A percentile compares a stretch with the other conserved stretches of the same genome.
phyloP scores from a whole-genome alignment of 1,284 basidiomycete species.

The Ganoderma boninense region DNA sequence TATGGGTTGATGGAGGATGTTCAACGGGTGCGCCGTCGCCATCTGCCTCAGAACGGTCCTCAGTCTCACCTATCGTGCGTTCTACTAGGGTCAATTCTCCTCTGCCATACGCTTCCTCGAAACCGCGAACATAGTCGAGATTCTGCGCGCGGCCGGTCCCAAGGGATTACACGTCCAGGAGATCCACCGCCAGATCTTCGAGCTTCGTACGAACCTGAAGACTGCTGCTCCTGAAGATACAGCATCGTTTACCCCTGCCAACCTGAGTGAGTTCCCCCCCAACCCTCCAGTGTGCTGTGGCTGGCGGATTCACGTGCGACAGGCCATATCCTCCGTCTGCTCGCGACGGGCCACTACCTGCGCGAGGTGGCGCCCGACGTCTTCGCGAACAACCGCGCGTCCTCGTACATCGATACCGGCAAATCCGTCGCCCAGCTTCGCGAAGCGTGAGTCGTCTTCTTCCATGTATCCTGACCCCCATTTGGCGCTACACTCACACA shows the following conservation, averaged over 20 bases:
- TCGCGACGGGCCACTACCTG: conserved; percentile 41
- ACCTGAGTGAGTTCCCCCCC: conserved; percentile 17
- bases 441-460: conserved; percentile 38
- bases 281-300: no score
- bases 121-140: conserved; percentile 37
- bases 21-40: conserved; percentile 14
- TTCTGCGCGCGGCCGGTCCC: conserved; percentile 45
- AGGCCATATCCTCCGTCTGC: conserved; percentile 40
- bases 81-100: conserved; percentile 2
- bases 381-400: conserved; percentile 44
- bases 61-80: no score
- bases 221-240: conserved; percentile 25
- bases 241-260: conserved; percentile 2
- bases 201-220: conserved; percentile 22
- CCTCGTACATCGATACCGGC: conserved; percentile 59
- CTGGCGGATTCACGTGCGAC: no score
- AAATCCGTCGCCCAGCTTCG: conserved; percentile 52
- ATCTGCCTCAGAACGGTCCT: no score
- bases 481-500: no score
- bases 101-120: conserved; percentile 20
- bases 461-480: no score
- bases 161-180: conserved; percentile 39
- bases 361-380: conserved; percentile 41
- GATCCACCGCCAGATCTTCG: conserved; percentile 21
- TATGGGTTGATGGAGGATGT: conserved; percentile 24